phyloP scores from a whole-genome alignment of 1,284 basidiomycete species.

The Ustilago crameri region DNA sequence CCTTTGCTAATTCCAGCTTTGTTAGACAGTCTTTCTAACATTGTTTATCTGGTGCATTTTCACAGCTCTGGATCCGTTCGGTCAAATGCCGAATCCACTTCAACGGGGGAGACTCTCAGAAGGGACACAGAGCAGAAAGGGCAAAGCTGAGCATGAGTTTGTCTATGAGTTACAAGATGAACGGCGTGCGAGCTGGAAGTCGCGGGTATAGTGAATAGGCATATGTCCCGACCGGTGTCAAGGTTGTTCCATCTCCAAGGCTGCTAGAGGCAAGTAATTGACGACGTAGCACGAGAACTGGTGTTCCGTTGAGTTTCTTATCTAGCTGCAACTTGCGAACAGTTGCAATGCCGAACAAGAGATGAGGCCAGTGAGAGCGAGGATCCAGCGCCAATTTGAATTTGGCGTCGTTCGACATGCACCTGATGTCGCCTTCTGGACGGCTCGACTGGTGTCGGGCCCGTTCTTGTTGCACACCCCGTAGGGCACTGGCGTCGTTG shows the following conservation, averaged over 20 bases:
- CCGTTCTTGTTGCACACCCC: slow-evolving; percentile 47
- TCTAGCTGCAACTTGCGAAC: slow-evolving; percentile 1
- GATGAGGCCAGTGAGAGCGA: slow-evolving; percentile 10
- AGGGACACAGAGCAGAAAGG: no score
- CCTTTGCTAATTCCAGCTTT: no score
- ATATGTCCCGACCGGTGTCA: neutral
- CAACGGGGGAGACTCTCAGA: no score
- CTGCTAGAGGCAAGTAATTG: no score
- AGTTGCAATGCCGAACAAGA: slow-evolving; percentile 31
- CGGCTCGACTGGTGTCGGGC: slow-evolving; percentile 36
- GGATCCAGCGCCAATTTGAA: slow-evolving; percentile 19
- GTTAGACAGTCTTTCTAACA: neutral
- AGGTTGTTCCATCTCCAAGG: neutral
- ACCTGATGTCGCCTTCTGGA: slow-evolving; percentile 14
- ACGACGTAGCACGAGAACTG: no score
- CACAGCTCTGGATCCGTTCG: no score
- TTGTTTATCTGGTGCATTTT: no score
- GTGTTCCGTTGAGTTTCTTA: neutral
- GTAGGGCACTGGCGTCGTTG: slow-evolving; percentile 42
- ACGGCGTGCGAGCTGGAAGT: neutral
- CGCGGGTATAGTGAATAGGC: neutral
- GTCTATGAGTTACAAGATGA: neutral
- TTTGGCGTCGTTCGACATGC: slow-evolving; percentile 4
- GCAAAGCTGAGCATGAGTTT: neutral
- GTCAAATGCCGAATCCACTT: no score